A percentile compares a stretch with the other conserved stretches of the same genome.
These are phyloP conservation scores for Exserohilum rostratum DNA, from an alignment of 2,329 filamentous ascomycete genomes.

Conservation along the genomic window DNA sequence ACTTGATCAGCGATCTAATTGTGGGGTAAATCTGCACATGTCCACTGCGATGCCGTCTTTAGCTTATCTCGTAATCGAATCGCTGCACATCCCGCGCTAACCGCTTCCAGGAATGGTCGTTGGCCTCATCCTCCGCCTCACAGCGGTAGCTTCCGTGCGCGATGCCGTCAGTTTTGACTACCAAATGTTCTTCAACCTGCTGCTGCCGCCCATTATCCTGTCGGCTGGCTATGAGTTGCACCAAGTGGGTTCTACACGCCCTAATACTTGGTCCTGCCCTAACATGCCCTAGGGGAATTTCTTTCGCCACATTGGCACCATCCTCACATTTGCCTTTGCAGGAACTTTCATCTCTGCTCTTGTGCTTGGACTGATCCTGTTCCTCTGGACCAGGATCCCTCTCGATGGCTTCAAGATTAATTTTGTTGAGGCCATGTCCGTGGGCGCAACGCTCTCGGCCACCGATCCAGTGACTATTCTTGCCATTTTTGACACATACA, in stretches of 20 bases:
- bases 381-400: conserved; percentile 84
- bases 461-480: conserved; percentile 98
- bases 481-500: conserved; percentile 99
- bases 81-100: conserved; percentile 31
- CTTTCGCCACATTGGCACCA: conserved; percentile 97
- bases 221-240: conserved; percentile 97
- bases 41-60: conserved; percentile 13
- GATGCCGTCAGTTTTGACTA: conserved; percentile 96
- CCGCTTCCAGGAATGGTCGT: conserved; percentile 81
- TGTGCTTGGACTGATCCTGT: conserved; percentile 89
- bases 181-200: conserved; percentile 98
- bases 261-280: not conserved
- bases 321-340: conserved; percentile 95
- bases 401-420: conserved; percentile 83
- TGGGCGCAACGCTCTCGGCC: conserved; percentile 93
- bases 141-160: conserved; percentile 80
- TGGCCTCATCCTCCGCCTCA: conserved; percentile 83
- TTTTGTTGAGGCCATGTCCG: conserved; percentile 95
- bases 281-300: conserved; percentile 73
- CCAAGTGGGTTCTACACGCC: conserved; percentile 59
- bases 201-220: conserved; percentile 97
- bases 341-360: conserved; percentile 96
- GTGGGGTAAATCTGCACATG: conserved; percentile 22
- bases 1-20: conserved; percentile 11
- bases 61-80: conserved; percentile 22